Percentiles rank a stretch among this genome's conserved stretches.
Evolutionary conservation across 2,329 filamentous ascomycete species (phyloP).

Genomic region (Penicillium sp.): DNA sequence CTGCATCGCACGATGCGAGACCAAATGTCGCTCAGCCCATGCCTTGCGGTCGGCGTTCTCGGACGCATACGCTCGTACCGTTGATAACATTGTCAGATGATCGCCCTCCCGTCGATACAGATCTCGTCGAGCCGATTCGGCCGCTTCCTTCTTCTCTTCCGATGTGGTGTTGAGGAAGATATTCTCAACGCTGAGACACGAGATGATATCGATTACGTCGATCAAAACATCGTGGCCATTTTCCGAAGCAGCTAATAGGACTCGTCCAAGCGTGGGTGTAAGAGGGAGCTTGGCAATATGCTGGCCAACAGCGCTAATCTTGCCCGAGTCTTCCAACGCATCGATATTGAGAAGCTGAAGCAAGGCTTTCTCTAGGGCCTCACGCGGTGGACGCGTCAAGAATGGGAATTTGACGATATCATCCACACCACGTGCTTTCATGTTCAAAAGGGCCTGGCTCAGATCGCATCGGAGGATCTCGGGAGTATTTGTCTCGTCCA

Average conservation of each 20-base stretch:
- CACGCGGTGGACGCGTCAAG: constrained; percentile 73
- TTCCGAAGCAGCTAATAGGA: constrained; percentile 74
- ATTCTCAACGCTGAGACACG: constrained; percentile 63
- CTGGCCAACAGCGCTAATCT: constrained; percentile 69
- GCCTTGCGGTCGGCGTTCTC: constrained; percentile 58
- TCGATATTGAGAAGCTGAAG: constrained; percentile 76
- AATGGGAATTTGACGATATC: constrained; percentile 81
- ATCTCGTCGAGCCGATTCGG: constrained; percentile 54
- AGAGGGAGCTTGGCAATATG: constrained; percentile 82
- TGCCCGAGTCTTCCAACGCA: constrained; percentile 68
- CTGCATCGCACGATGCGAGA: constrained; percentile 64
- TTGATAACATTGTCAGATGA: constrained; percentile 61
- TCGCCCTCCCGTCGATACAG: constrained; percentile 62
- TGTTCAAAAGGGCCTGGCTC: constrained; percentile 78
- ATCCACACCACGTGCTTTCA: constrained; percentile 86
- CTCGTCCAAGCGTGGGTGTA: constrained; percentile 74
- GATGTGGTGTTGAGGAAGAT: constrained; percentile 60
- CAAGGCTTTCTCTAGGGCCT: constrained; percentile 77
- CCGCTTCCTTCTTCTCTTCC: constrained; percentile 60
- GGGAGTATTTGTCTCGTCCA: constrained; percentile 74
- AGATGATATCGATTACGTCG: constrained; percentile 81
- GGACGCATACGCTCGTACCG: constrained; percentile 58
- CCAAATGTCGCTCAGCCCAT: constrained; percentile 59
- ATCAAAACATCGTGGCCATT: constrained; percentile 70
- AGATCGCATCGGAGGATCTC: constrained; percentile 92